phyloP scores from a whole-genome alignment of 805 yeast genomes.

The Starmerella sirachaensis region DNA sequence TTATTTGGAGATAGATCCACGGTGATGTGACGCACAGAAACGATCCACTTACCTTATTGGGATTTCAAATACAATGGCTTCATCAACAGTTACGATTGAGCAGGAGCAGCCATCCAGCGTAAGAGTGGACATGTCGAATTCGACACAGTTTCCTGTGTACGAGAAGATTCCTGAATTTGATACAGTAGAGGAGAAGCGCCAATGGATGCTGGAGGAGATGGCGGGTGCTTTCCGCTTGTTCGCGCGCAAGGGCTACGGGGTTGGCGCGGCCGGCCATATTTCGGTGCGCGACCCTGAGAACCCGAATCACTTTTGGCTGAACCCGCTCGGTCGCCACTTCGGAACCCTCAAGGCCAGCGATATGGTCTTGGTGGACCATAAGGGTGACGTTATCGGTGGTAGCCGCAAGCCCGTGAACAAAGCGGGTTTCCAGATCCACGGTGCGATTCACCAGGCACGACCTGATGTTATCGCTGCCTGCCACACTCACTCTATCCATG shows the following conservation, averaged over 20 bases:
- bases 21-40: too few species aligned
- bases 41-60: neutral
- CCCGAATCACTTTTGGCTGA: slow-evolving; percentile 77
- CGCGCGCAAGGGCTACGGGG: slow-evolving; percentile 64
- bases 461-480: slow-evolving; percentile 65
- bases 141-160: slow-evolving; percentile 6
- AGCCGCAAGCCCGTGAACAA: slow-evolving; percentile 44
- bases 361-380: slow-evolving; percentile 50
- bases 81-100: slow-evolving; percentile 6
- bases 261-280: slow-evolving; percentile 79
- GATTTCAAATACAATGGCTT: neutral
- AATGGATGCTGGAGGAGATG: slow-evolving; percentile 42
- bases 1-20: too few species aligned
- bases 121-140: slow-evolving; percentile 10
- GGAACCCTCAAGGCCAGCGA: slow-evolving; percentile 46
- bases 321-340: slow-evolving; percentile 75
- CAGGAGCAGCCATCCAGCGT: neutral
- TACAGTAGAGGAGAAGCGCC: slow-evolving; percentile 18
- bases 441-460: slow-evolving; percentile 53
- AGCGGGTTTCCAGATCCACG: slow-evolving; percentile 62
- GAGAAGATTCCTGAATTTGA: slow-evolving; percentile 17
- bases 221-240: slow-evolving; percentile 78
- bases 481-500: slow-evolving; percentile 55
- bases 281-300: slow-evolving; percentile 75
- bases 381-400: slow-evolving; percentile 55